Conservation (phyloP, 2,329 filamentous ascomycete species). For the Aspergillus sojae region DNA sequence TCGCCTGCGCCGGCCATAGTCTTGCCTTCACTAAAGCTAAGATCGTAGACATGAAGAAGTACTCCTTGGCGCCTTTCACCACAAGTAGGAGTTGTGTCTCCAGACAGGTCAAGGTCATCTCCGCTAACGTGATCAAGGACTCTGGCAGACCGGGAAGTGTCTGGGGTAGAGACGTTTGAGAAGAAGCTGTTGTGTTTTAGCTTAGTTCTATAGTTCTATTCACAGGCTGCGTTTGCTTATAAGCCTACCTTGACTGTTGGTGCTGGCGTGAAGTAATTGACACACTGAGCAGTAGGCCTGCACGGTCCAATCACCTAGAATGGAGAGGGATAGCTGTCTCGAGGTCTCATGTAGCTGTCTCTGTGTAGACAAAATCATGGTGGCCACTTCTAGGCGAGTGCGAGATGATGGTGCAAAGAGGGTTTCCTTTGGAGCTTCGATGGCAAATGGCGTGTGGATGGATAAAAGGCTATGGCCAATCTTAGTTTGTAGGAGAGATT, state of each 20-base stretch:
- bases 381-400: conserved; percentile 39
- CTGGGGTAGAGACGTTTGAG: conserved; percentile 24
- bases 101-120: conserved; percentile 32
- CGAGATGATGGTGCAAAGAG: conserved; percentile 40
- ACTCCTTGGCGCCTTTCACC: conserved; percentile 43
- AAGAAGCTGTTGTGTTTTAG: conserved; percentile 5
- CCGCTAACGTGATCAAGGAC: conserved; percentile 36
- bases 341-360: conserved; percentile 36
- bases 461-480: conserved; percentile 41
- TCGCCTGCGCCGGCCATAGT: conserved; percentile 37
- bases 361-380: conserved; percentile 42
- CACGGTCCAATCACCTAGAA: conserved; percentile 39
- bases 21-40: conserved; percentile 37
- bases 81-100: conserved; percentile 35
- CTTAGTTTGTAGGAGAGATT: conserved; percentile 37
- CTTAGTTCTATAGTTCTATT: background rate
- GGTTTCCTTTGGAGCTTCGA: conserved; percentile 35
- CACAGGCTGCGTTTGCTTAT: background rate
- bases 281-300: conserved; percentile 43
- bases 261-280: conserved; percentile 36
- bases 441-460: conserved; percentile 42
- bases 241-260: conserved; percentile 28
- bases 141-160: conserved; percentile 36
- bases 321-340: conserved; percentile 35
- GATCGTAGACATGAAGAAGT: conserved; percentile 43